Conservation (phyloP, 2,329 filamentous ascomycete species). For the Geosmithia morbida region DNA sequence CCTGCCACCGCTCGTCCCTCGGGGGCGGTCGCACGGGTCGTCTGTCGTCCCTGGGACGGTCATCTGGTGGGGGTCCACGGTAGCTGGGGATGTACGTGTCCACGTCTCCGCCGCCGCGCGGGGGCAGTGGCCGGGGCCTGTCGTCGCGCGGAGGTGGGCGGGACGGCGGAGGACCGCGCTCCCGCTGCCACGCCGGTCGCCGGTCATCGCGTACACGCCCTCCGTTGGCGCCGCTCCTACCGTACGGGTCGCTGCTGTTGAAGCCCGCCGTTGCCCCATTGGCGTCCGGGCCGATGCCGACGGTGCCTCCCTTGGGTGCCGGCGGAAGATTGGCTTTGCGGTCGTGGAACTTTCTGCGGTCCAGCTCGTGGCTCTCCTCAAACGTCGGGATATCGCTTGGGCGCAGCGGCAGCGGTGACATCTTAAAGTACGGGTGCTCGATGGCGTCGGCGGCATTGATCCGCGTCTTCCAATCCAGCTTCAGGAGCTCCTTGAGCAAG, state of each 20-base stretch:
- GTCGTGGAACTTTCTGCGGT: constrained; percentile 78
- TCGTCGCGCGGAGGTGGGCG: constrained; percentile 17
- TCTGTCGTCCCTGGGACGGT: constrained; percentile 9
- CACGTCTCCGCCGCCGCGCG: constrained; percentile 18
- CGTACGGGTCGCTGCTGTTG: constrained; percentile 35
- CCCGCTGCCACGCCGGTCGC: constrained; percentile 39
- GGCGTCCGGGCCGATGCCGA: constrained; percentile 55
- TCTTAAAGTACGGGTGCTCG: constrained; percentile 82
- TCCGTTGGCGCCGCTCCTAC: constrained; percentile 32
- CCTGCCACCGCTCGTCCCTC: constrained; percentile 22
- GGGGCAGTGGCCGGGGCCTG: constrained; percentile 24
- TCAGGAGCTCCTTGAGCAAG: constrained; percentile 68
- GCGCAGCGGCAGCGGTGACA: constrained; percentile 59
- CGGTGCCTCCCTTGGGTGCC: constrained; percentile 80
- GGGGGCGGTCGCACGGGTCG: constrained; percentile 18
- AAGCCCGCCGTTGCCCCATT: constrained; percentile 31
- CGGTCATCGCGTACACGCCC: constrained; percentile 31
- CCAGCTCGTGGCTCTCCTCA: constrained; percentile 93
- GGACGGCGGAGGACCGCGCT: constrained; percentile 31
- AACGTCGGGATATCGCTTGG: constrained; percentile 83
- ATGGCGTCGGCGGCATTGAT: constrained; percentile 92
- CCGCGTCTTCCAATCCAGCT: constrained; percentile 74
- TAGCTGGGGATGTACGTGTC: constrained; percentile 38
- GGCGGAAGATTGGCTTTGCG: constrained; percentile 75
- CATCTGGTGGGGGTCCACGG: constrained; percentile 14